phyloP scores from a whole-genome alignment of 768 basidiomycete species.

The Podaxis rugospora region DNA sequence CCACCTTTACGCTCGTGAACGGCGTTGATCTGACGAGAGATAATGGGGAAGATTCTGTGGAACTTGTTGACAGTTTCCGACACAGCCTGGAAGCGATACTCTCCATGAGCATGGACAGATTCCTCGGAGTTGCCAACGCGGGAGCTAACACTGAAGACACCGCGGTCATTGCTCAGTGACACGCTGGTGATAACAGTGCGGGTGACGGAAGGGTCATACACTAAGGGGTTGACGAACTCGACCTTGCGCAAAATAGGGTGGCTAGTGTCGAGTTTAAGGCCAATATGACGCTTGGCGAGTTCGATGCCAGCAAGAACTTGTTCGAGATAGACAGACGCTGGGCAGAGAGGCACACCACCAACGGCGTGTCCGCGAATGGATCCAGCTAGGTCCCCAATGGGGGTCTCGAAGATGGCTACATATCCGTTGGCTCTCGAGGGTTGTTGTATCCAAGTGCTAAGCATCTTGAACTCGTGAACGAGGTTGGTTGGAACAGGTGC shows the following conservation, averaged over 20 bases:
- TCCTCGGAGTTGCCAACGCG: constrained; percentile 25
- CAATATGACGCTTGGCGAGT: constrained; percentile 3
- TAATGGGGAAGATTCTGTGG: constrained; percentile 25
- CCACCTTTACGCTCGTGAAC: constrained; percentile 24
- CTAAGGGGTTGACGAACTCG: constrained; percentile 51
- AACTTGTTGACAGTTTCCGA: constrained; percentile 33
- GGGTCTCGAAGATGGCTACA: constrained; percentile 50
- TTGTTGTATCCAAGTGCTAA: constrained; percentile 14
- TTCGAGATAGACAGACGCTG: constrained; percentile 58
- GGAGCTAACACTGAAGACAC: constrained; percentile 46
- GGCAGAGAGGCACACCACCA: constrained; percentile 51
- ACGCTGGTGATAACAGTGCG: constrained; percentile 18
- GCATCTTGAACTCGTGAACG: constrained; percentile 10
- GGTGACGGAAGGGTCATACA: constrained; percentile 22
- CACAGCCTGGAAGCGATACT: constrained; percentile 32
- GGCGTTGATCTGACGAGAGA: constrained; percentile 29
- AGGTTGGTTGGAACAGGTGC: constrained; percentile 13
- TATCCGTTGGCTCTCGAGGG: constrained; percentile 32
- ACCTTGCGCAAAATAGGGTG: constrained; percentile 26
- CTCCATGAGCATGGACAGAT: constrained; percentile 41
- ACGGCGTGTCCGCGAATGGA: constrained; percentile 58
- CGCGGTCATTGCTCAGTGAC: constrained; percentile 31
- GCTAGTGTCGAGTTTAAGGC: neutral
- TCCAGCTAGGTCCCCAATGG: constrained; percentile 38
- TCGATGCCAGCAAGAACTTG: constrained; percentile 36